phyloP scores from a whole-genome alignment of 108 stramenopile genomes.

The Skeletonema menzelii region DNA sequence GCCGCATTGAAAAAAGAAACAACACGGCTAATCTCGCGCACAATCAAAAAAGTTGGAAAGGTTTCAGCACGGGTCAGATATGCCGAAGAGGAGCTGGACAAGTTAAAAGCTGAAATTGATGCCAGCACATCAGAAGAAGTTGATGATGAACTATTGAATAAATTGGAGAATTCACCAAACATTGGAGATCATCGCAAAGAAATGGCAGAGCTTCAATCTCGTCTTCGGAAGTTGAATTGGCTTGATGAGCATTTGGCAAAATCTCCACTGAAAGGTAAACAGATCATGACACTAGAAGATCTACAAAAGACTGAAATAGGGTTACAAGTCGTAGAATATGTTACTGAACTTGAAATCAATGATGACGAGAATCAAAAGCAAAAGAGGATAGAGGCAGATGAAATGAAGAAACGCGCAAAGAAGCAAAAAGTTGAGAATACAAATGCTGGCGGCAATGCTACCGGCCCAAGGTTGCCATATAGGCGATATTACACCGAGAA shows the following conservation, averaged over 20 bases:
- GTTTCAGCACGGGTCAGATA: constrained; percentile 53
- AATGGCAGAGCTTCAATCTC: constrained; percentile 55
- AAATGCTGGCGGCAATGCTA: not conserved
- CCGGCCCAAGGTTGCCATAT: constrained; percentile 67
- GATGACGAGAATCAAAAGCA: constrained; percentile 52
- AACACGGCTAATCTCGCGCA: constrained; percentile 57
- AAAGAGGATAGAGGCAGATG: constrained; percentile 64
- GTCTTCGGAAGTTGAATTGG: constrained; percentile 59
- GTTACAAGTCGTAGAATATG: constrained; percentile 52
- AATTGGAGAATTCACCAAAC: constrained; percentile 71
- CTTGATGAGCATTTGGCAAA: constrained; percentile 53
- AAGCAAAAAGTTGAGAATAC: constrained; percentile 38
- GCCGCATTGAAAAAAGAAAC: constrained; percentile 72
- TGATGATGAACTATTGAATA: constrained; percentile 53
- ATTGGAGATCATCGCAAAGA: constrained; percentile 59
- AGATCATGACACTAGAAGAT: constrained; percentile 23
- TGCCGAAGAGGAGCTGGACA: constrained; percentile 58
- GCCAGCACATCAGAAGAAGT: constrained; percentile 22
- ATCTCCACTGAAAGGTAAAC: constrained; percentile 31
- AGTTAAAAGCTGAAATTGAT: constrained; percentile 35
- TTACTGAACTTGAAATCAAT: constrained; percentile 59
- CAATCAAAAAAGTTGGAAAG: constrained; percentile 86
- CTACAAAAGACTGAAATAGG: constrained; percentile 37
- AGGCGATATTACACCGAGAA: constrained; percentile 64
- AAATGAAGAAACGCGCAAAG: constrained; percentile 1